These are phyloP conservation scores for Ophiostoma triangulosporum DNA, from an alignment of 2,329 filamentous ascomycete genomes.

Conservation along the genomic window DNA sequence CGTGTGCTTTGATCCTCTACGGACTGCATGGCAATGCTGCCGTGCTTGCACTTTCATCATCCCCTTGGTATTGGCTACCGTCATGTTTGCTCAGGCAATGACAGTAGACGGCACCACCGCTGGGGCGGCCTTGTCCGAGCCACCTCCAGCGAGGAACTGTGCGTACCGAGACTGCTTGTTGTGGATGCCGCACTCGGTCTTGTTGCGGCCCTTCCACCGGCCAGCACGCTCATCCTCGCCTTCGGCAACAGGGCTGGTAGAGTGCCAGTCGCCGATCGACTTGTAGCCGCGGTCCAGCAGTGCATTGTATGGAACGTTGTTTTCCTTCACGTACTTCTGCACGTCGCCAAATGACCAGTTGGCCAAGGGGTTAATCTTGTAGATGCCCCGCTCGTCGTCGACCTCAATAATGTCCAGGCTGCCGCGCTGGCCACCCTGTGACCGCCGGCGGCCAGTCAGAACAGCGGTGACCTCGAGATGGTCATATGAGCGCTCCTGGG, in stretches of 20 bases:
- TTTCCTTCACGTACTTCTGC: slow-evolving; percentile 69
- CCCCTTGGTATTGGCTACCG: neutral
- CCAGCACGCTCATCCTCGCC: slow-evolving; percentile 93
- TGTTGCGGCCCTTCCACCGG: slow-evolving; percentile 88
- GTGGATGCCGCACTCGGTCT: slow-evolving; percentile 98
- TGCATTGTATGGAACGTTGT: slow-evolving; percentile 86
- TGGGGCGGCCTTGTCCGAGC: neutral
- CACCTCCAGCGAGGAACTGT: slow-evolving; percentile 47
- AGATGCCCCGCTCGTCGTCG: slow-evolving; percentile 70
- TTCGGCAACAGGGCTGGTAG: slow-evolving; percentile 75
- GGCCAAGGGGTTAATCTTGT: slow-evolving; percentile 96
- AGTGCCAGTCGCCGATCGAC: slow-evolving; percentile 97
- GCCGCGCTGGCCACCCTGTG: slow-evolving; percentile 85
- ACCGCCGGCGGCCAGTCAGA: slow-evolving; percentile 79
- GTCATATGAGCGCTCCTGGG: slow-evolving; percentile 78
- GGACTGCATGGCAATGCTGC: neutral
- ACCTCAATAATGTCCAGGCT: slow-evolving; percentile 85
- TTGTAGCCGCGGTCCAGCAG: slow-evolving; percentile 93
- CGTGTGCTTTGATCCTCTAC: neutral
- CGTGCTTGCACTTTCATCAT: neutral
- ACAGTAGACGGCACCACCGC: neutral
- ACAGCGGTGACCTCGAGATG: slow-evolving; percentile 82
- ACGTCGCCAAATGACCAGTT: slow-evolving; percentile 91
- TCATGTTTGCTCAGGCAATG: neutral
- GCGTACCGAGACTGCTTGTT: slow-evolving; percentile 93